Conservation (phyloP, 345 rosid species). For the Sapria himalayana region DNA sequence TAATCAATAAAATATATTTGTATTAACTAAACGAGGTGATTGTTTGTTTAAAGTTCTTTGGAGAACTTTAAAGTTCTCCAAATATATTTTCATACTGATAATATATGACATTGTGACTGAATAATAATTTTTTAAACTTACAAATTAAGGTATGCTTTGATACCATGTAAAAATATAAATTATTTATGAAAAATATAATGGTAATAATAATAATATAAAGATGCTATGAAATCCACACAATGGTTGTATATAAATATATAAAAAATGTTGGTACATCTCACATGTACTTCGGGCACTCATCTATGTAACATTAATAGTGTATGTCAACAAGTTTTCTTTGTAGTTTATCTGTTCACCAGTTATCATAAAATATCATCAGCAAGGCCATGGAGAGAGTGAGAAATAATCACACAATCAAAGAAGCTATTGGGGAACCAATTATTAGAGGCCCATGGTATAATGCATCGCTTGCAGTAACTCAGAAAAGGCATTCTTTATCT, state of each 20-base stretch:
- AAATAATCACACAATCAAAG: conserved; percentile 38
- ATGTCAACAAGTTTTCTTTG: neutral
- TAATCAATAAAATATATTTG: too few relatives aligned
- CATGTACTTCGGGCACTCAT: neutral
- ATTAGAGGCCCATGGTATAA: conserved; percentile 91
- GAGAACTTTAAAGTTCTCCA: too few relatives aligned
- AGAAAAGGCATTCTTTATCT: conserved; percentile 64
- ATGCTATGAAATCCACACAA: too few relatives aligned
- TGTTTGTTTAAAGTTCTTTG: too few relatives aligned
- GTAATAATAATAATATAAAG: too few relatives aligned
- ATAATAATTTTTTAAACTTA: too few relatives aligned
- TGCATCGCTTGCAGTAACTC: conserved; percentile 90
- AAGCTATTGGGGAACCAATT: conserved; percentile 81
- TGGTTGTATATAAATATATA: neutral
- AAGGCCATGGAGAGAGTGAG: conserved; percentile 80
- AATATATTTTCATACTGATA: too few relatives aligned
- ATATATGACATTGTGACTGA: too few relatives aligned
- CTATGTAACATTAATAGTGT: neutral
- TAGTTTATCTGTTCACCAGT: conserved; percentile 4
- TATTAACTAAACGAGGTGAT: too few relatives aligned
- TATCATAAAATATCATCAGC: conserved; percentile 20
- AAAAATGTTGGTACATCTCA: neutral
- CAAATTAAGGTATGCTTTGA: too few relatives aligned
- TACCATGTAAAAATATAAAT: too few relatives aligned
- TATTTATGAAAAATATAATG: too few relatives aligned